phyloP scores from a whole-genome alignment of 2,329 filamentous ascomycete species.

The Colletotrichum eremochloae region DNA sequence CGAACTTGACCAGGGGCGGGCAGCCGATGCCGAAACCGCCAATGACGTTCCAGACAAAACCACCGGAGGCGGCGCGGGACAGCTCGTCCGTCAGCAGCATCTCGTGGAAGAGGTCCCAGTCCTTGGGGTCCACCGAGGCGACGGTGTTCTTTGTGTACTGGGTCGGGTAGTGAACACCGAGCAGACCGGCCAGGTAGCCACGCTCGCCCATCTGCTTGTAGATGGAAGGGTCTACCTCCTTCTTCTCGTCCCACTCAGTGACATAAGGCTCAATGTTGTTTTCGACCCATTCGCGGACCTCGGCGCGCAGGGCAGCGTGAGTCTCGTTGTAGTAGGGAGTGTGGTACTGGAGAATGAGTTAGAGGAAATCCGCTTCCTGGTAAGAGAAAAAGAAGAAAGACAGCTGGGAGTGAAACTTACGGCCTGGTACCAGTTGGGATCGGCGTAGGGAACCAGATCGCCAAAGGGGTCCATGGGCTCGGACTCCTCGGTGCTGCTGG shows the following conservation, averaged over 20 bases:
- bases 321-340: slow-evolving; percentile 97
- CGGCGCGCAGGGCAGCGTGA: slow-evolving; percentile 89
- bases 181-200: slow-evolving; percentile 91
- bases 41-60: slow-evolving; percentile 96
- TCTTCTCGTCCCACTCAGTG: slow-evolving; percentile 96
- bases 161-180: slow-evolving; percentile 85
- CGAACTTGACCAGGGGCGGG: slow-evolving; percentile 92
- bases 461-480: slow-evolving; percentile 89
- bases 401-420: slow-evolving; percentile 64
- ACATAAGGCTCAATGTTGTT: slow-evolving; percentile 90
- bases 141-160: slow-evolving; percentile 80
- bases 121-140: slow-evolving; percentile 83
- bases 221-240: slow-evolving; percentile 86
- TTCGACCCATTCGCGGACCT: slow-evolving; percentile 94
- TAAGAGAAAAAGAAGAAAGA: too few relatives aligned
- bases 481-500: slow-evolving; percentile 63
- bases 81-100: slow-evolving; percentile 95
- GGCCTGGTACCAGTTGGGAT: slow-evolving; percentile 94
- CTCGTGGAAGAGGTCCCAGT: slow-evolving; percentile 99
- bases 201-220: slow-evolving; percentile 96
- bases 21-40: slow-evolving; percentile 97
- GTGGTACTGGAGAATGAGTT: slow-evolving; percentile 76
- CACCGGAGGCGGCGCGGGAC: slow-evolving; percentile 88
- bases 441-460: slow-evolving; percentile 88
- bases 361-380: background rate